Percentiles rank a stretch among this genome's conserved stretches.
Conservation (phyloP, 805 yeast genomes). For the Barnettozyma salicaria region DNA sequence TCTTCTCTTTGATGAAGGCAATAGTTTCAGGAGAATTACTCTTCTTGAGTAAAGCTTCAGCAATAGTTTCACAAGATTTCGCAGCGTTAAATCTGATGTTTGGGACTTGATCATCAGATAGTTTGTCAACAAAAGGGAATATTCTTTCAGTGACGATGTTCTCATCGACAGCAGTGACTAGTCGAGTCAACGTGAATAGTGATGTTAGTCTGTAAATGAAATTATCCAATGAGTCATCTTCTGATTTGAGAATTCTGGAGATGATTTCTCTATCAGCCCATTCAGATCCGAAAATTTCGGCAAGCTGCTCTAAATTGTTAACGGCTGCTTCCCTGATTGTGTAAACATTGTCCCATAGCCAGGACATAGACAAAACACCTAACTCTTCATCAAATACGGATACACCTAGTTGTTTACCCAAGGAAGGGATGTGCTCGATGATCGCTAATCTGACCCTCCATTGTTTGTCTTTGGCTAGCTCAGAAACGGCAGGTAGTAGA, state of each 20-base stretch:
- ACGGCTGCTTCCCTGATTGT: constrained; percentile 97
- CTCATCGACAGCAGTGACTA: constrained; percentile 64
- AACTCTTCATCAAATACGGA: constrained; percentile 89
- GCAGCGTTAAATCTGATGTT: constrained; percentile 95
- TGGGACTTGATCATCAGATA: constrained; percentile 80
- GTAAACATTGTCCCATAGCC: constrained; percentile 97
- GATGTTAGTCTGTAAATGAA: constrained; percentile 91
- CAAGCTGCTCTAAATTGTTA: constrained; percentile 66
- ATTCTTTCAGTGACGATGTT: constrained; percentile 55
- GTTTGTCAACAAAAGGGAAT: constrained; percentile 70
- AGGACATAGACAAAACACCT: constrained; percentile 86
- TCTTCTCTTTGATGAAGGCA: constrained; percentile 41
- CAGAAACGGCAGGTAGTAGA: constrained; percentile 90
- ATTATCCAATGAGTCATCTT: constrained; percentile 41
- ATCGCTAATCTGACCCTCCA: constrained; percentile 98
- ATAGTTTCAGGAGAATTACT: constrained; percentile 17
- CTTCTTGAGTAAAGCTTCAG: constrained; percentile 39
- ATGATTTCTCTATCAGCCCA: constrained; percentile 90
- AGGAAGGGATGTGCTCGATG: constrained; percentile 89
- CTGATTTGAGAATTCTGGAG: constrained; percentile 56
- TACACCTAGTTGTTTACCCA: constrained; percentile 91
- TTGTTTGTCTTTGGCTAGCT: constrained; percentile 90
- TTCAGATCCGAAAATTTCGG: constrained; percentile 82
- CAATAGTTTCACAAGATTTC: constrained; percentile 62
- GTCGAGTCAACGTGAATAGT: constrained; percentile 76